Evolutionary conservation across 1,284 basidiomycete species (phyloP), one percentile per base, ranked within the genome.

Genomic region (Apiotrichum siamense): DNA sequence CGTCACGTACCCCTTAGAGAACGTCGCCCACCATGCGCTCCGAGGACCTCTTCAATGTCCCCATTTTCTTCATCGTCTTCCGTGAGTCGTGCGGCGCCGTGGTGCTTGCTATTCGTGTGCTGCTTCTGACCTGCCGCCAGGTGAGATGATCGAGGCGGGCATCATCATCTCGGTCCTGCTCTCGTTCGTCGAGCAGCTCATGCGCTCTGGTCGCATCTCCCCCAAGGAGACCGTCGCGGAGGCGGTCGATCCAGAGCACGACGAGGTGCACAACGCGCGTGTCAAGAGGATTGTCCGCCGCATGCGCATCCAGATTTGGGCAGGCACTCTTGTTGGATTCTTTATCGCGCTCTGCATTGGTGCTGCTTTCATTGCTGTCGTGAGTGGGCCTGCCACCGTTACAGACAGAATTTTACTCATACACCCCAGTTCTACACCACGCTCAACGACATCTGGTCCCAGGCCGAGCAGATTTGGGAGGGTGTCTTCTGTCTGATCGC

Each of bases 401-500:
- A 31, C 13, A 23, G 4, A 2, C 23, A 13, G 15, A 9, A n/a
- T 4, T 20, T 13, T 10, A 4, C 26, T 33, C 17, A 47, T 24
- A 15, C 32, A 13, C 4, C 18, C 20, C 50, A 75, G 73, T 77
- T 77, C 67, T 78, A 78, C 68, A 78, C 77, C 50, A 77, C 78
- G 48, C 67, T 80, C 33, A 72, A 68, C 48, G 76, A 81, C 58
- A 67, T 81, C 2, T 81, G 79, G 75, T 73, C 70, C 42, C 60
- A 71, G 44, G 65, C 73, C 9, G 74, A 75, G 58, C 63, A 70
- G 48, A 58, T 76, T 42, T 76, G 73, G 74, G 70, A 77, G 83
- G 88, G 85, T 41, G 79, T 86, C 59, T 94, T 94, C 73, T 78
- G 83, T 57, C 72, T 93, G 49, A 79, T 96, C 58, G 91, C 91